These are phyloP conservation scores for Pisolithus orientalis DNA, from an alignment of 768 basidiomycete genomes.

Conservation along the genomic window DNA sequence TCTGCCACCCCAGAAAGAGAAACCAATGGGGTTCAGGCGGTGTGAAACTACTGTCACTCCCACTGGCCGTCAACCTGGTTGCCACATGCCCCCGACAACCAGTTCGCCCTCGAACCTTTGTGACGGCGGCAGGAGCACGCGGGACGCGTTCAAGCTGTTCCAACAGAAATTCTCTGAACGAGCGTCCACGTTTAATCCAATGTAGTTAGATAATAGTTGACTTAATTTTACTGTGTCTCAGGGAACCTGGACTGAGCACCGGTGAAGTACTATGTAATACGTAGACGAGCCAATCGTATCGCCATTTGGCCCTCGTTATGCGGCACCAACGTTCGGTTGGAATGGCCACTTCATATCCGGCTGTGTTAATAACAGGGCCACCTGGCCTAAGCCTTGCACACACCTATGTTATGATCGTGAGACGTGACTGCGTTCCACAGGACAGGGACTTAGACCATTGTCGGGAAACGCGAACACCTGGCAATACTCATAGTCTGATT, in stretches of 20 bases:
- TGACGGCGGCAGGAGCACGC: constrained; percentile 13
- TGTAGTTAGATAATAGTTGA: background rate
- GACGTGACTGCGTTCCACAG: background rate
- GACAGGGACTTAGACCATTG: too few species aligned
- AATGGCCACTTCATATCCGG: constrained; percentile 19
- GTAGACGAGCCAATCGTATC: background rate
- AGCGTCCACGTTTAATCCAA: background rate
- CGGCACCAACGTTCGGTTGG: background rate
- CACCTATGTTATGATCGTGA: background rate
- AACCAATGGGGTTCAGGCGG: constrained; percentile 32
- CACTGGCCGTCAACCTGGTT: constrained; percentile 35
- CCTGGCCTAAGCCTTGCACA: background rate
- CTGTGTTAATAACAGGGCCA: background rate
- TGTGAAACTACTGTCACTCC: constrained; percentile 43
- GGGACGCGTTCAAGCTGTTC: constrained; percentile 11
- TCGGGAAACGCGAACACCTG: background rate
- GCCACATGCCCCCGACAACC: constrained; percentile 15
- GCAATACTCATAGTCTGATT: background rate
- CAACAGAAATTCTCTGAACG: constrained; percentile 6
- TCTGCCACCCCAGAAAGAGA: constrained; percentile 17
- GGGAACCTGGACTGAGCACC: background rate
- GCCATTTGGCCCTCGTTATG: background rate
- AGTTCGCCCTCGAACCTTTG: constrained; percentile 20
- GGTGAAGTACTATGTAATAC: background rate
- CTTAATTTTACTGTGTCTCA: background rate